Evolutionary conservation across 441 rosid species (phyloP).

Genomic region (Heliophila coronopifolia): DNA sequence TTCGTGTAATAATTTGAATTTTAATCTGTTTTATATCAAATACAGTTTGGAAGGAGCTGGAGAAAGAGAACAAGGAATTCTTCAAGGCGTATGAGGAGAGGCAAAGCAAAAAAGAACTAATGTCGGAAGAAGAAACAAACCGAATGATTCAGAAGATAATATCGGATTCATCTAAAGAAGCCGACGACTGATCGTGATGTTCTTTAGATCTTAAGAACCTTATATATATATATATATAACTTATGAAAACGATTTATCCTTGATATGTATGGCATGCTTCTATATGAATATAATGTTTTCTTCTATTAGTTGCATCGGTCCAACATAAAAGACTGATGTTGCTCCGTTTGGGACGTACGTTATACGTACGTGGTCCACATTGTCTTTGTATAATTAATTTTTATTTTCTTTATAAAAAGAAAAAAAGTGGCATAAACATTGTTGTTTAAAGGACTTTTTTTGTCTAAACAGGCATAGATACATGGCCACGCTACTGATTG

Average conservation of each 20-base stretch:
- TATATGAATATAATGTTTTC: constrained; percentile 8
- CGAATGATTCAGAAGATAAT: constrained; percentile 68
- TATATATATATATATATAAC: constrained; percentile 5
- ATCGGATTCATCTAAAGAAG: constrained; percentile 48
- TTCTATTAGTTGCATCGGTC: constrained; percentile 19
- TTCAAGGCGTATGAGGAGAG: constrained; percentile 61
- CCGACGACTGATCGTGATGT: constrained; percentile 34
- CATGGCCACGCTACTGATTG: too few species aligned
- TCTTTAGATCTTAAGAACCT: constrained; percentile 15
- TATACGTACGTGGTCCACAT: constrained; percentile 31
- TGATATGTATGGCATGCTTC: constrained; percentile 27
- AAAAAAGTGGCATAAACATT: too few species aligned
- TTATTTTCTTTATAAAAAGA: too few species aligned
- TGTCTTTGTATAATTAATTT: constrained; percentile 5
- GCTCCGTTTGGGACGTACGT: constrained; percentile 23
- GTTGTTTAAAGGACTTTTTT: too few species aligned
- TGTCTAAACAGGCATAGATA: too few species aligned
- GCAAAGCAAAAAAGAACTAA: constrained; percentile 51
- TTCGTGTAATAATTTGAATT: background rate
- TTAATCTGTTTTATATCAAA: background rate
- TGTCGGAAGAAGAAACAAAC: constrained; percentile 83
- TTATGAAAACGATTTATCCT: constrained; percentile 29
- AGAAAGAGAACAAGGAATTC: constrained; percentile 90
- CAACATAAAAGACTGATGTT: constrained; percentile 27
- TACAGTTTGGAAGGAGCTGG: constrained; percentile 84